phyloP scores from a whole-genome alignment of 148 eudicot species.

The Agrostemma githago region DNA sequence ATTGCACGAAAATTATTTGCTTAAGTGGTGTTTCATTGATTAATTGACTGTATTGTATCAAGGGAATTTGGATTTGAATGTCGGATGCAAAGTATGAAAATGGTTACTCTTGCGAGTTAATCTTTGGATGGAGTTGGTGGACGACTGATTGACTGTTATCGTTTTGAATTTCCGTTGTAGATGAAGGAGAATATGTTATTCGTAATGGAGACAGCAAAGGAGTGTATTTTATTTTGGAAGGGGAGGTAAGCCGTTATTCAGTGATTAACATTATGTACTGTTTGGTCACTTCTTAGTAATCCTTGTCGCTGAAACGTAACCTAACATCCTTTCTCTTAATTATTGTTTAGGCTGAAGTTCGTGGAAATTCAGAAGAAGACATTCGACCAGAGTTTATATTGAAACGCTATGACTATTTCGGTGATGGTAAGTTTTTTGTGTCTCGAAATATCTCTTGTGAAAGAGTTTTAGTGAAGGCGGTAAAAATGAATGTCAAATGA shows the following conservation, averaged over 20 bases:
- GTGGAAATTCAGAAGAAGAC: conserved; percentile 50
- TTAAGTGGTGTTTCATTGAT: not conserved
- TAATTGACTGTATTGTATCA: not conserved
- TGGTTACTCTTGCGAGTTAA: not conserved
- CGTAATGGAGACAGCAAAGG: conserved; percentile 67
- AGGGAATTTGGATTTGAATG: not conserved
- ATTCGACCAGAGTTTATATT: conserved; percentile 59
- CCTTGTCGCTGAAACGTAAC: not conserved
- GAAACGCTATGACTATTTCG: conserved; percentile 76
- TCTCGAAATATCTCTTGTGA: not conserved
- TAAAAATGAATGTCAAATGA: too few relatives aligned
- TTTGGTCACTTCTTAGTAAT: not conserved
- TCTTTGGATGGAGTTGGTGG: not conserved
- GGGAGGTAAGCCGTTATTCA: conserved; percentile 50
- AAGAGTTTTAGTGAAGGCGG: not conserved
- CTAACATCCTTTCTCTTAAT: not conserved
- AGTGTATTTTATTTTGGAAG: conserved; percentile 79
- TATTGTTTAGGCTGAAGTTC: conserved; percentile 67
- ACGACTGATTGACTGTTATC: not conserved
- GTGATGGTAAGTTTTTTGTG: conserved; percentile 58
- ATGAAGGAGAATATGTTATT: conserved; percentile 65
- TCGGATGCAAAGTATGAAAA: not conserved
- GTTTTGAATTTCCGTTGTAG: conserved; percentile 29
- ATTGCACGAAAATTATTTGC: too few relatives aligned
- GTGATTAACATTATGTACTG: too few relatives aligned